Conservation (phyloP, 1,284 basidiomycete genomes). For the Fomitiporia mediterranea region DNA sequence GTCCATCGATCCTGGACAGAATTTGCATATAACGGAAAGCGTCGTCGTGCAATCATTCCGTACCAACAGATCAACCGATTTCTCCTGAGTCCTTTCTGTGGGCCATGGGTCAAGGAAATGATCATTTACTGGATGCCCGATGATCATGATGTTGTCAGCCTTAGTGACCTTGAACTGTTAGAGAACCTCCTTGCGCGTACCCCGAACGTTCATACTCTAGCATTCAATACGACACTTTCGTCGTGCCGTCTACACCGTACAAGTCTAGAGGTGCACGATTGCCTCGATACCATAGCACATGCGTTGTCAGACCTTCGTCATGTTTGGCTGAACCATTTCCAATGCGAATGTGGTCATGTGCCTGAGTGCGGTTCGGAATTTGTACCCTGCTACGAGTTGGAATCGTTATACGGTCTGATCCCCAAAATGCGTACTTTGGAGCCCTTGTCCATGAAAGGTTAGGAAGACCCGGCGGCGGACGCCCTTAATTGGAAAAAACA, state of each 20-base stretch:
- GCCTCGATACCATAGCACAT: slow-evolving; percentile 3
- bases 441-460: background rate
- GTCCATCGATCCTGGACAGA: slow-evolving; percentile 1
- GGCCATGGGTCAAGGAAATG: slow-evolving; percentile 1
- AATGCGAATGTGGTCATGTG: background rate
- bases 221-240: background rate
- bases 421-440: background rate
- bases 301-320: background rate
- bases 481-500: background rate
- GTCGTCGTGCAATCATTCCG: slow-evolving; percentile 1
- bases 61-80: slow-evolving; percentile 1
- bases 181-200: background rate
- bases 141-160: background rate
- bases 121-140: slow-evolving; percentile 7
- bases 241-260: background rate
- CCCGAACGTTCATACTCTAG: background rate
- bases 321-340: background rate
- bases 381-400: too few relatives aligned
- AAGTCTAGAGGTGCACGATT: background rate
- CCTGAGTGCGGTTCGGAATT: background rate
- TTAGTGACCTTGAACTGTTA: slow-evolving; percentile 1
- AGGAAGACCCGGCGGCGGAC: background rate
- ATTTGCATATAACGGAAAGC: background rate
- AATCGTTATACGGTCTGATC: too few relatives aligned
- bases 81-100: background rate